Conservation (phyloP, 192 early-diverging fungal species). For the Podila clonocystis region DNA sequence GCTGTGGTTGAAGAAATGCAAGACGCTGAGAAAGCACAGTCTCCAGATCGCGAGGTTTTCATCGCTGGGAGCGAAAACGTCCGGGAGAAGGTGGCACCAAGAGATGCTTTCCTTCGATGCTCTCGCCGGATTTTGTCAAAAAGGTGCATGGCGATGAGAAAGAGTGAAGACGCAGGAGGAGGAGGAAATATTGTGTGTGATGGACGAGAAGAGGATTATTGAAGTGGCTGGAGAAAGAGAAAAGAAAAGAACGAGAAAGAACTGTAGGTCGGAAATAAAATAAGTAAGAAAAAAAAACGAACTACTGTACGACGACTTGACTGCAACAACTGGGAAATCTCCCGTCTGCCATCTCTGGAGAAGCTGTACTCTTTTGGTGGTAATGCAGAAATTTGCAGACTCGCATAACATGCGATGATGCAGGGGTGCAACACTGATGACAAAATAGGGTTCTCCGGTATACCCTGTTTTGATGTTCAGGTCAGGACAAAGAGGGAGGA, state of each 20-base stretch:
- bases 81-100: neutral
- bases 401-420: neutral
- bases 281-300: neutral
- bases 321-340: no score
- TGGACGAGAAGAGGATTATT: no score
- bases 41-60: no score
- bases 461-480: neutral
- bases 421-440: conserved; percentile 1
- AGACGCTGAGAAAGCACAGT: no score
- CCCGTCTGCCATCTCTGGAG: neutral
- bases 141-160: neutral
- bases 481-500: neutral
- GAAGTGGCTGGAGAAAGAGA: neutral
- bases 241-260: conserved; percentile 7
- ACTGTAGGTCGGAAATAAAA: conserved; percentile 1
- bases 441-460: neutral
- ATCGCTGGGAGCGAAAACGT: neutral
- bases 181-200: neutral
- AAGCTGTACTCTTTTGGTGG: neutral
- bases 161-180: neutral
- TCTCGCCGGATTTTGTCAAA: neutral
- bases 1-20: no score
- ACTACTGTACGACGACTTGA: no score
- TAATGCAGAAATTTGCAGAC: neutral
- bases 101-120: neutral